phyloP scores from a whole-genome alignment of 2,329 filamentous ascomycete species.

The Microdochium trichocladiopsis region DNA sequence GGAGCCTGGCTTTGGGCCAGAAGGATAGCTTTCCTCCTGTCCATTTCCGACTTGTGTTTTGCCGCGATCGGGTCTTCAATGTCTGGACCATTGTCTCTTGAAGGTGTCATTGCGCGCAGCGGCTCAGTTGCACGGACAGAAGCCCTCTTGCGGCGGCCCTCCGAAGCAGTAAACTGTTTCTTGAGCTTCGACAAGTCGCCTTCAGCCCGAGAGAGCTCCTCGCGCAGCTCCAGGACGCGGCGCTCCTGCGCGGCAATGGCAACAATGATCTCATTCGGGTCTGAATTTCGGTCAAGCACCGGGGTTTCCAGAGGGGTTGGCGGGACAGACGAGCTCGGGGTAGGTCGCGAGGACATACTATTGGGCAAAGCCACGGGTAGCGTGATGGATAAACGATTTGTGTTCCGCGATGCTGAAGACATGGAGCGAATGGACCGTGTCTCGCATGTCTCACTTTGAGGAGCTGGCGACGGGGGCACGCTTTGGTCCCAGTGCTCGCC shows the following conservation, averaged over 20 bases:
- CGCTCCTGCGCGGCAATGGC: conserved; percentile 90
- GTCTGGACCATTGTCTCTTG: conserved; percentile 11
- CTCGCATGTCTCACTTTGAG: conserved; percentile 29
- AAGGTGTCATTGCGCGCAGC: conserved; percentile 32
- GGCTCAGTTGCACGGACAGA: conserved; percentile 56
- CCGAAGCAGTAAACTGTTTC: conserved; percentile 72
- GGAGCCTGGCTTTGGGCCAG: conserved; percentile 34
- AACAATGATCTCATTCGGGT: conserved; percentile 68
- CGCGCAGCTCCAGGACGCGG: conserved; percentile 80
- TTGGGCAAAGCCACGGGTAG: conserved; percentile 52
- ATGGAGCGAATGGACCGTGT: conserved; percentile 43
- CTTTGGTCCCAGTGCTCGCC: not conserved
- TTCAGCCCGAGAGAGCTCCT: conserved; percentile 83
- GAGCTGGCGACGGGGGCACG: conserved; percentile 15
- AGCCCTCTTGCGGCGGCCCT: conserved; percentile 68
- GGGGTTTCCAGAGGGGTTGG: conserved; percentile 42
- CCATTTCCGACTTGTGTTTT: conserved; percentile 53
- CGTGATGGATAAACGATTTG: conserved; percentile 53
- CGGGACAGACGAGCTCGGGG: conserved; percentile 39
- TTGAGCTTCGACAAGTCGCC: conserved; percentile 69
- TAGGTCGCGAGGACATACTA: conserved; percentile 43
- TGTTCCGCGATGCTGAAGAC: conserved; percentile 44
- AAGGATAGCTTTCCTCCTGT: conserved; percentile 64
- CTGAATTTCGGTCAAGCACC: conserved; percentile 35
- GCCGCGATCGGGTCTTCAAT: conserved; percentile 29